These are phyloP conservation scores for Lycium barbarum DNA, from an alignment of 257 asterid species.

Conservation along the genomic window DNA sequence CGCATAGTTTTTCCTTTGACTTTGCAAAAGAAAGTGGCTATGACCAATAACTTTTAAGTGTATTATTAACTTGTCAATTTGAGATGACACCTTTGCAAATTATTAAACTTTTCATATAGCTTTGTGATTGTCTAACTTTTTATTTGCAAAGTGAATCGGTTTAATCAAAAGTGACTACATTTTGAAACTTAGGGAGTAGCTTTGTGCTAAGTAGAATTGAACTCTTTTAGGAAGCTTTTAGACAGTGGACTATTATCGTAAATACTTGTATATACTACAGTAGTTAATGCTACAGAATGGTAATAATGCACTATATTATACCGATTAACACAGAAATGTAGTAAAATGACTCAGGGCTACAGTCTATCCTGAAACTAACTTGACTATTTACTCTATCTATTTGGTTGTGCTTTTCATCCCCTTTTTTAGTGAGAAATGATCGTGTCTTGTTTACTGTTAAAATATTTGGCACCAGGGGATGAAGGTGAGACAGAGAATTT, in stretches of 20 bases:
- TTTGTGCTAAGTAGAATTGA: neutral
- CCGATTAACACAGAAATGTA: neutral
- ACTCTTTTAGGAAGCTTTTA: neutral
- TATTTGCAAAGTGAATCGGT: neutral
- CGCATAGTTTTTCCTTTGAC: too few species aligned
- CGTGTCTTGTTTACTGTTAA: neutral
- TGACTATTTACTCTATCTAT: neutral
- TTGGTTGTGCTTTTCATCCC: conserved; percentile 4
- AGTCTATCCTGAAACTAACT: neutral
- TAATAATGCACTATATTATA: neutral
- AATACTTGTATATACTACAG: neutral
- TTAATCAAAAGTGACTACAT: neutral
- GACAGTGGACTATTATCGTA: neutral
- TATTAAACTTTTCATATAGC: neutral
- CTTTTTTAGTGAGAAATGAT: neutral
- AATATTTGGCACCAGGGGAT: conserved; percentile 28
- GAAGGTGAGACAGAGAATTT: conserved; percentile 54
- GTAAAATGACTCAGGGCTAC: neutral
- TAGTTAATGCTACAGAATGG: neutral
- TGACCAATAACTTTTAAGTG: neutral
- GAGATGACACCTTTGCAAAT: neutral
- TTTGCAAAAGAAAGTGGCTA: neutral
- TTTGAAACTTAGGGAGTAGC: neutral
- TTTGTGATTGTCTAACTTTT: neutral
- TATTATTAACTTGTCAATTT: neutral